Evolutionary conservation across 306 rosid species (phyloP).

Genomic region (Castanea mollissima): DNA sequence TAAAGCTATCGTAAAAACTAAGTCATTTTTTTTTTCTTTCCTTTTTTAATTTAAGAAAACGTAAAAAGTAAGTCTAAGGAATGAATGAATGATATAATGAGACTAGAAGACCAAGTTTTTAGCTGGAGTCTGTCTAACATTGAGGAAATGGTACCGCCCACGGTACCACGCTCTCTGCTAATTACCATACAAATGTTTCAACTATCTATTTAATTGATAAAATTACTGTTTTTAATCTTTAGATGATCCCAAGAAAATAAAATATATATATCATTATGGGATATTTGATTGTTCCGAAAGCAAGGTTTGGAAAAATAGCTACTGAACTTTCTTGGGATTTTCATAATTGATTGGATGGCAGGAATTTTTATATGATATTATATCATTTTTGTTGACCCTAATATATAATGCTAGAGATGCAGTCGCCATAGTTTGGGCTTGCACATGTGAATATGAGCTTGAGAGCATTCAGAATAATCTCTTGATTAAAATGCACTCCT

Average conservation of each 20-base stretch:
- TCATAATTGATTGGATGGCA: conserved; percentile 61
- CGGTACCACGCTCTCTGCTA: conserved; percentile 45
- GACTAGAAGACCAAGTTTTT: conserved; percentile 23
- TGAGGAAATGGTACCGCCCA: neutral
- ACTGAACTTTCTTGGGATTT: conserved; percentile 65
- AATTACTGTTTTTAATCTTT: conserved; percentile 36
- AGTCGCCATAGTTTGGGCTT: conserved; percentile 59
- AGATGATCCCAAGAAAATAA: conserved; percentile 70
- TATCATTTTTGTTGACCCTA: conserved; percentile 34
- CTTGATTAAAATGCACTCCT: conserved; percentile 52
- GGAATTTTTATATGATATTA: conserved; percentile 35
- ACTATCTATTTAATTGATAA: conserved; percentile 19
- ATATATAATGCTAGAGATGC: conserved; percentile 51
- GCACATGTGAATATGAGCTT: conserved; percentile 55
- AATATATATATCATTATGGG: conserved; percentile 26
- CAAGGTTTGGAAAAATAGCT: conserved; percentile 62
- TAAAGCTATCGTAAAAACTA: conserved; percentile 75
- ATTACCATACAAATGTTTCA: neutral
- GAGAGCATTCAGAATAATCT: conserved; percentile 13
- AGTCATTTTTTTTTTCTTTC: conserved; percentile 20
- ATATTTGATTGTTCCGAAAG: conserved; percentile 66
- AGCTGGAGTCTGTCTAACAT: neutral
- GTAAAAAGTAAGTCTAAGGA: conserved; percentile 63
- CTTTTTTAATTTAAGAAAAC: conserved; percentile 9
- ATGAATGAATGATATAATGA: conserved; percentile 6